Evolutionary conservation across 139 green algal genomes (phyloP).

Genomic region (Chlamydomonas sphaeroides): DNA sequence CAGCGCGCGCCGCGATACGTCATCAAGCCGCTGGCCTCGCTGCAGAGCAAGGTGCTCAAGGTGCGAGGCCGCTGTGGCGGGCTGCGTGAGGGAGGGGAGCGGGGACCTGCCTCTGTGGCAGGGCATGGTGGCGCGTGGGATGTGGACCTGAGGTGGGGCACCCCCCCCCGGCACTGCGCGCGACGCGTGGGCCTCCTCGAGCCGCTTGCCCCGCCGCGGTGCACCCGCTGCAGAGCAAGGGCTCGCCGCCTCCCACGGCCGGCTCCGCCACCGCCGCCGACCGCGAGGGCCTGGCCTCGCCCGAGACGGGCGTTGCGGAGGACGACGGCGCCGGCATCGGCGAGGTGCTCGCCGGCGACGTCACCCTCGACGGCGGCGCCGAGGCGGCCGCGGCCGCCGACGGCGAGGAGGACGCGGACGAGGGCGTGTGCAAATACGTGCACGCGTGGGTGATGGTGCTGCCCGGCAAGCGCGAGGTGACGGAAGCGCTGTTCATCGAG

Average conservation of each 20-base stretch:
- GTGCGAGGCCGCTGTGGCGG: neutral
- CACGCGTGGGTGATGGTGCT: constrained; percentile 89
- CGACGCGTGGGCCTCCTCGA: too few species aligned
- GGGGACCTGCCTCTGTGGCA: too few species aligned
- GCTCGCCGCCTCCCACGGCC: neutral
- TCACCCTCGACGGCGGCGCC: neutral
- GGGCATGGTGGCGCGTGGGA: too few species aligned
- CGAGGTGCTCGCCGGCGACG: constrained; percentile 7
- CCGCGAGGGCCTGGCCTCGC: neutral
- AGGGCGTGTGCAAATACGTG: constrained; percentile 53
- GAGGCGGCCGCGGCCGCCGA: neutral
- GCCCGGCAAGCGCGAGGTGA: constrained; percentile 70
- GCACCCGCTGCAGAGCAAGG: neutral
- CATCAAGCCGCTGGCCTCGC: constrained; percentile 42
- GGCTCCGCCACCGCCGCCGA: neutral
- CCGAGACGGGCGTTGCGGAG: neutral
- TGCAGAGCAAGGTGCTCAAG: constrained; percentile 37
- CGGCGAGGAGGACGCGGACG: constrained; percentile 21
- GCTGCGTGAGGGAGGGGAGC: too few species aligned
- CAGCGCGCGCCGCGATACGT: neutral
- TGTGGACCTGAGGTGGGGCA: too few species aligned
- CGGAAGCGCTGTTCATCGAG: constrained; percentile 78
- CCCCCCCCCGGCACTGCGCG: too few species aligned
- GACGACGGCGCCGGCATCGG: neutral
- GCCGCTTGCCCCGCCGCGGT: too few species aligned